phyloP scores from a whole-genome alignment of 2,329 filamentous ascomycete genomes.

The Thelonectria olida region DNA sequence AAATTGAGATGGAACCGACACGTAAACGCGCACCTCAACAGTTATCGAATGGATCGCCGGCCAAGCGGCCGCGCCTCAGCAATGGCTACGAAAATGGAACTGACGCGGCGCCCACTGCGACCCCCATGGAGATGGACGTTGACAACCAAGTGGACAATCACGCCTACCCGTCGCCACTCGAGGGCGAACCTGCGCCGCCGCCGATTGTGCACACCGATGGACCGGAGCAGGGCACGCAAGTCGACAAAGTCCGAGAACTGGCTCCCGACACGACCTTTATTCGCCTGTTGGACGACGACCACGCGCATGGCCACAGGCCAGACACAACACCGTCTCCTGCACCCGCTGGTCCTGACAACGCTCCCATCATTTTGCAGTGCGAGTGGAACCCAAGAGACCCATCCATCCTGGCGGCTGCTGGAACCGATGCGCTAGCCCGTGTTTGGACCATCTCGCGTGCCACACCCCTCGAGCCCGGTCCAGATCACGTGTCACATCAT shows the following conservation, averaged over 20 bases:
- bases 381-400: conserved; percentile 74
- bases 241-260: conserved; percentile 71
- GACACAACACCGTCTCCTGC: conserved; percentile 49
- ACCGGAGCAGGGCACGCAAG: conserved; percentile 70
- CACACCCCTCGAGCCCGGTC: conserved; percentile 52
- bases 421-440: conserved; percentile 75
- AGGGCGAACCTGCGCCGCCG: conserved; percentile 64
- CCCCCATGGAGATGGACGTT: conserved; percentile 70
- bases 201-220: conserved; percentile 66
- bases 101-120: conserved; percentile 56
- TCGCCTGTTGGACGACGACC: conserved; percentile 58
- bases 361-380: conserved; percentile 72
- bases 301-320: conserved; percentile 46
- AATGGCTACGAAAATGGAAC: conserved; percentile 69
- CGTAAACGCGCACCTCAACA: conserved; percentile 62
- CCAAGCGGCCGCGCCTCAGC: conserved; percentile 68
- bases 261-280: conserved; percentile 68
- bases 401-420: conserved; percentile 72
- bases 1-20: conserved; percentile 52
- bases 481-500: conserved; percentile 52
- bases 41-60: conserved; percentile 63
- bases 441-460: conserved; percentile 71
- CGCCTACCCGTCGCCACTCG: conserved; percentile 72
- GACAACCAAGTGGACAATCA: conserved; percentile 65
- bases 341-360: conserved; percentile 56